These are phyloP conservation scores for Afroboletus lepidellus DNA, from an alignment of 1,284 basidiomycete genomes.

Conservation along the genomic window DNA sequence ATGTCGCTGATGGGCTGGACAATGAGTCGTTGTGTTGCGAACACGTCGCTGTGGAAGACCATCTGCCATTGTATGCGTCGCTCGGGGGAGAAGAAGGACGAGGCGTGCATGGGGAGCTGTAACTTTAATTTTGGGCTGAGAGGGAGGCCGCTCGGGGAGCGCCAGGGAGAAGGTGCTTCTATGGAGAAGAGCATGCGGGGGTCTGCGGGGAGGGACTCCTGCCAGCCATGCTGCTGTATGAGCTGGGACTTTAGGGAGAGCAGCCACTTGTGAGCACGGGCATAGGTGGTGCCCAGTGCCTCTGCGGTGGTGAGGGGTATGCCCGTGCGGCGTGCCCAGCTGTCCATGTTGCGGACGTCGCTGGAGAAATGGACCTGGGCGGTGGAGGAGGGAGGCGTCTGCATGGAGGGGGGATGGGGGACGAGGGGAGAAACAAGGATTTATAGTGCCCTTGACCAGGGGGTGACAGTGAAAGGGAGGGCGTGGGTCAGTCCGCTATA, in stretches of 20 bases:
- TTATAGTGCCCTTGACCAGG: constrained; percentile 40
- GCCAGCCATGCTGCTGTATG: constrained; percentile 66
- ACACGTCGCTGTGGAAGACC: constrained; percentile 81
- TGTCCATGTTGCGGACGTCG: constrained; percentile 75
- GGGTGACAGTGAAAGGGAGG: constrained; percentile 25
- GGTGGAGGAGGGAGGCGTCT: constrained; percentile 39
- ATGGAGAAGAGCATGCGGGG: constrained; percentile 72
- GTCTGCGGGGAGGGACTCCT: constrained; percentile 57
- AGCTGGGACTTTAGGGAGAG: constrained; percentile 58
- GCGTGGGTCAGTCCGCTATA: constrained; percentile 40
- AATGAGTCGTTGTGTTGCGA: constrained; percentile 74
- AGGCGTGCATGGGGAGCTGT: constrained; percentile 71
- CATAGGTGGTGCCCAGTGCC: constrained; percentile 73
- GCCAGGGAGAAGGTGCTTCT: constrained; percentile 73
- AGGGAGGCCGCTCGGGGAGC: constrained; percentile 68
- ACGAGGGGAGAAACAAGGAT: constrained; percentile 11
- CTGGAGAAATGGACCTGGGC: constrained; percentile 72
- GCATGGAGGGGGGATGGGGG: constrained; percentile 32
- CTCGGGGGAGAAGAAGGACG: constrained; percentile 80
- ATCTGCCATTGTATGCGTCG: constrained; percentile 82
- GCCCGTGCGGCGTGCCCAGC: constrained; percentile 71
- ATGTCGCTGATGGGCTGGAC: constrained; percentile 76
- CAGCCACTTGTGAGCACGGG: constrained; percentile 73
- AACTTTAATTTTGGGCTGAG: constrained; percentile 70
- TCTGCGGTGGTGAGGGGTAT: constrained; percentile 79